A percentile compares a stretch with the other conserved stretches of the same genome.
These are phyloP conservation scores for Rhamnella rubrinervis DNA, from an alignment of 331 rosid genomes.

Conservation along the genomic window DNA sequence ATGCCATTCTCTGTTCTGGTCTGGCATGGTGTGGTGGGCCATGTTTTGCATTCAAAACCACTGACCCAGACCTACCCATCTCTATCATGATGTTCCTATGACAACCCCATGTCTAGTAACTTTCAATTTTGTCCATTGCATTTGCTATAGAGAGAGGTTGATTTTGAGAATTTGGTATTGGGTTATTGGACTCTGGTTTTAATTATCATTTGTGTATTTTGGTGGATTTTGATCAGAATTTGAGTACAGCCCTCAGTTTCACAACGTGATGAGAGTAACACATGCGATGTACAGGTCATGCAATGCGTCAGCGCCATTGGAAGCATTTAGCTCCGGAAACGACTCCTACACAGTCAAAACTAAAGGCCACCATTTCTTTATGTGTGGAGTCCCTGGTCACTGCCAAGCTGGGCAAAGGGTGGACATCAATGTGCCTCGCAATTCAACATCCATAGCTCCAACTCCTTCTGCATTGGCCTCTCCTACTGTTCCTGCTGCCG, in stretches of 20 bases:
- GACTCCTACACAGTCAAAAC: slow-evolving; percentile 55
- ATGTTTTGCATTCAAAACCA: neutral
- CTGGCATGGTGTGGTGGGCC: slow-evolving; percentile 21
- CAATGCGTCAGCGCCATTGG: slow-evolving; percentile 58
- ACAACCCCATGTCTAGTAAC: too few species aligned
- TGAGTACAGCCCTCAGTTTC: slow-evolving; percentile 61
- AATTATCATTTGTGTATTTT: neutral
- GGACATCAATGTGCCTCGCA: slow-evolving; percentile 63
- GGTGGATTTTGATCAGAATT: slow-evolving; percentile 44
- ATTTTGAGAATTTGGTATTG: too few species aligned
- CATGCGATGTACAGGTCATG: slow-evolving; percentile 77
- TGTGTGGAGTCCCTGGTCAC: slow-evolving; percentile 92
- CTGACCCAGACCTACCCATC: too few species aligned
- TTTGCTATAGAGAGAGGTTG: too few species aligned
- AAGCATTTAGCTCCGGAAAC: slow-evolving; percentile 65
- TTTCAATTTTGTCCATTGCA: too few species aligned
- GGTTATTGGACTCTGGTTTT: neutral
- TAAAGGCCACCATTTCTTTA: slow-evolving; percentile 73
- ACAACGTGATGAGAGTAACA: slow-evolving; percentile 80
- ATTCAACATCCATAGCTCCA: slow-evolving; percentile 34
- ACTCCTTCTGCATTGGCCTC: slow-evolving; percentile 58
- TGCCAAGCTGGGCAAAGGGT: slow-evolving; percentile 85
- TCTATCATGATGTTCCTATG: too few species aligned
- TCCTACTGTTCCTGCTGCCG: slow-evolving; percentile 36
- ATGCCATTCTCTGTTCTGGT: neutral